Base-by-base conservation (phyloP, 2,329 filamentous ascomycete species). In the Fusarium sp. region DNA sequence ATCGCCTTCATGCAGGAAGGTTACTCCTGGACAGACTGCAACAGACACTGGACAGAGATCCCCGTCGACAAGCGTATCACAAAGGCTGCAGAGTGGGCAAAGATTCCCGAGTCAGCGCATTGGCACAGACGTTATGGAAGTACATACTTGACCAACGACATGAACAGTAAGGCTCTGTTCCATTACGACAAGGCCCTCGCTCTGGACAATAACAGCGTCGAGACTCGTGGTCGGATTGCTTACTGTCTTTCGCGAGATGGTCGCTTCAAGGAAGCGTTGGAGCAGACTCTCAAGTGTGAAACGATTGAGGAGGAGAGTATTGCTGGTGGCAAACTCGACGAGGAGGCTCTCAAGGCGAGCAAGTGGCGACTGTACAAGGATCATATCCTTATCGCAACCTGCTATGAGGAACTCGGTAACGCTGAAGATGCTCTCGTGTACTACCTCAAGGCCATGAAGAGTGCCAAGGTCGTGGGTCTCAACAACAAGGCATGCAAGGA, bases 331-430 rank as follows among this genome's bases (percentile, higher is more conserved):
- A 71, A 73, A 5, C 76, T 80, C 5, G 74, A 79, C 0, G 75
- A 67, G 0, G 61, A 73, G 2, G 75, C 79, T 2, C 68, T 79
- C 4, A 76, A 72, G 22, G 79, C 78, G 35, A 79, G 78, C 55
- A 81, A 77, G 62, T 85, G 83, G 83, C 79, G 84, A 2, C 72
- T 85, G 1, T 85, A 85, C 71, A 83, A 83, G 58, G 82, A 84
- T 22, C 82, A 84, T 33, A 77, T 81, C 11, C 75, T 84, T 22
- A 80, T 84, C 11, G 84, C 83, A 1, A 75, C 77, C 17, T 84
- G 82, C 67, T 81, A 82, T 68, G 80, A 80, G 24, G 78, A 79
- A 12, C 77, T 80, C 20, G 78, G 75, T 4, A 76, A 81, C 4
- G 67, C 80, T 1, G 80, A 83, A 6, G 72, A 77, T 16, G 76